Conservation (phyloP, 1,139 yeast genomes). For the Yamadazyma pseudoaaseri region DNA sequence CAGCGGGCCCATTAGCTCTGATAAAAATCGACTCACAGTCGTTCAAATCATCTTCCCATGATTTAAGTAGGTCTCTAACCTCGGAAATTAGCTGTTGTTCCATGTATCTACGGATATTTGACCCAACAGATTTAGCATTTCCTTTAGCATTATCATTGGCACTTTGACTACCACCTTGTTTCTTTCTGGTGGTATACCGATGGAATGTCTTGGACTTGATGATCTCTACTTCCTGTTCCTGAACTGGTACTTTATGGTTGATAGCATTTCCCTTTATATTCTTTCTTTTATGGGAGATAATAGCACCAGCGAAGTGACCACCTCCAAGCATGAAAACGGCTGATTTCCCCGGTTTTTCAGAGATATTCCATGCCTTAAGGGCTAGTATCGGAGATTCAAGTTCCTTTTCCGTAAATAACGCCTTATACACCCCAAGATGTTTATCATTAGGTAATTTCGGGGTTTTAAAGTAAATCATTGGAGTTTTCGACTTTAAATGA, state of each 20-base stretch:
- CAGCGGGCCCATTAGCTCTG: conserved; percentile 77
- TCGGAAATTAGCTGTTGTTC: conserved; percentile 83
- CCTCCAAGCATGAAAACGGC: conserved; percentile 95
- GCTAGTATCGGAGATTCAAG: conserved; percentile 40
- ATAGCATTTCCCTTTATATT: conserved; percentile 54
- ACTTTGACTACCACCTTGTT: conserved; percentile 97
- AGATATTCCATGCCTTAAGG: conserved; percentile 31
- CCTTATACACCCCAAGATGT: conserved; percentile 70
- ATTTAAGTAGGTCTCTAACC: conserved; percentile 60
- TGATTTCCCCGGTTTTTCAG: conserved; percentile 38
- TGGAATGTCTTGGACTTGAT: conserved; percentile 85
- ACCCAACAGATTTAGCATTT: conserved; percentile 96
- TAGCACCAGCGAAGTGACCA: conserved; percentile 97
- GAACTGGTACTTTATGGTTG: conserved; percentile 38
- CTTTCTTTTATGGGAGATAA: conserved; percentile 68
- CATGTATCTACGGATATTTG: conserved; percentile 82
- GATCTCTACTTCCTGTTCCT: conserved; percentile 63
- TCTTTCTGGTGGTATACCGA: conserved; percentile 91
- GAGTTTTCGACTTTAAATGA: conserved; percentile 62
- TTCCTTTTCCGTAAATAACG: conserved; percentile 47
- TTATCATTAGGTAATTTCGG: conserved; percentile 39
- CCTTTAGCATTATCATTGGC: conserved; percentile 92
- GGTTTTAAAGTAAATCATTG: conserved; percentile 57
- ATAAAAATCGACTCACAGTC: conserved; percentile 72
- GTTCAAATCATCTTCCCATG: conserved; percentile 62